Evolutionary conservation across 352 stramenopile genomes (phyloP).

Genomic region (Globisporangium yorkense): DNA sequence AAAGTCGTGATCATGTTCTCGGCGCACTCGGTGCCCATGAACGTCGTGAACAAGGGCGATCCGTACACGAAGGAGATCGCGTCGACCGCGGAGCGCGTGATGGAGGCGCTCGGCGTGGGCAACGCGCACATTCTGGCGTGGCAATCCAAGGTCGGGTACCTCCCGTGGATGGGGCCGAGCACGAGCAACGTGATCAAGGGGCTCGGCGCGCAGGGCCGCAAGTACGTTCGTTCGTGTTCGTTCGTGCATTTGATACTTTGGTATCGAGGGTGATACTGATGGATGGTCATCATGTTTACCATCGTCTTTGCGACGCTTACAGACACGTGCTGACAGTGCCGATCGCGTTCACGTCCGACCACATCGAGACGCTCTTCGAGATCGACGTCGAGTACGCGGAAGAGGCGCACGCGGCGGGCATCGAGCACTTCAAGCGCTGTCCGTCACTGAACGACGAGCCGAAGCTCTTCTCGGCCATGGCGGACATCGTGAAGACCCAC

Average conservation of each 20-base stretch:
- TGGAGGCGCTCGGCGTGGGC: constrained; percentile 53
- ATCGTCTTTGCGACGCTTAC: not conserved
- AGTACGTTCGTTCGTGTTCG: constrained; percentile 32
- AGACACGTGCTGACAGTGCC: constrained; percentile 96
- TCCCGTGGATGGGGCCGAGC: constrained; percentile 98
- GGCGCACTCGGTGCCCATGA: constrained; percentile 88
- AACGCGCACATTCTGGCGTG: constrained; percentile 92
- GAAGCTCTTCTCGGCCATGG: constrained; percentile 95
- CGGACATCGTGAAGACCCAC: constrained; percentile 94
- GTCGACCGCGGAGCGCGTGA: constrained; percentile 65
- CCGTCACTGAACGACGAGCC: constrained; percentile 95
- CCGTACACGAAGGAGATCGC: constrained; percentile 85
- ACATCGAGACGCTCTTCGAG: constrained; percentile 99
- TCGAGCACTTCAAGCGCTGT: constrained; percentile 93
- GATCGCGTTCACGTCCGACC: constrained; percentile 98
- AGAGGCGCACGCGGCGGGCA: constrained; percentile 92
- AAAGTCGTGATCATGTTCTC: constrained; percentile 90
- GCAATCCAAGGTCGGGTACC: constrained; percentile 96
- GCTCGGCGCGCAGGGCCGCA: constrained; percentile 90
- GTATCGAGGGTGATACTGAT: not conserved
- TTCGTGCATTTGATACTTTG: not conserved
- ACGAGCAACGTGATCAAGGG: constrained; percentile 94
- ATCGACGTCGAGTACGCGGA: constrained; percentile 99
- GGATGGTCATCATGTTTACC: not conserved
- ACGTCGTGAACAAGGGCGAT: constrained; percentile 86